phyloP scores from a whole-genome alignment of 257 asterid species.

The Nicotiana tabacum region DNA sequence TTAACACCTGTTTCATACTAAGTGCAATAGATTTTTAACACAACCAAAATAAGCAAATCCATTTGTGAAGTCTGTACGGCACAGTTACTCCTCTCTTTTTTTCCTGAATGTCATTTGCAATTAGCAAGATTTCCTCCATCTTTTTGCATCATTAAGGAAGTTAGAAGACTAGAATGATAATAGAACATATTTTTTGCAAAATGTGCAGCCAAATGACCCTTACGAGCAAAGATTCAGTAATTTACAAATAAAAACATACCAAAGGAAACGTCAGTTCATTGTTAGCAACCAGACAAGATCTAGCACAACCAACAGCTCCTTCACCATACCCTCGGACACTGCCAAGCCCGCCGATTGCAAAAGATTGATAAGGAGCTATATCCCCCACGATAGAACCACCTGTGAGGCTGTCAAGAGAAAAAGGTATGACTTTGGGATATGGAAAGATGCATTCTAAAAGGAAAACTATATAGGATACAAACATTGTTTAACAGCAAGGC shows the following conservation, averaged over 20 bases:
- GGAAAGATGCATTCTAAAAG: not conserved
- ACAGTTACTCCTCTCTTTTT: not conserved
- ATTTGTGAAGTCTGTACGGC: not conserved
- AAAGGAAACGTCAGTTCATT: slow-evolving; percentile 76
- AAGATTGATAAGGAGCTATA: slow-evolving; percentile 98
- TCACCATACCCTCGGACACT: slow-evolving; percentile 95
- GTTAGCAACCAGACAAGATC: slow-evolving; percentile 84
- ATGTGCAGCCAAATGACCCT: not conserved
- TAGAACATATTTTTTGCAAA: not conserved
- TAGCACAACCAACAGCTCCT: slow-evolving; percentile 92
- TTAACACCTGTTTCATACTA: not conserved
- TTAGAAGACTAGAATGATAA: not conserved
- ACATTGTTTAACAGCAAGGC: slow-evolving; percentile 1
- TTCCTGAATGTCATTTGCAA: not conserved
- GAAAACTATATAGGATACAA: not conserved
- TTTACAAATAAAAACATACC: slow-evolving; percentile 37
- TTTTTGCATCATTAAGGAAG: slow-evolving; percentile 2
- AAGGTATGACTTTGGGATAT: not conserved
- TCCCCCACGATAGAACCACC: slow-evolving; percentile 96
- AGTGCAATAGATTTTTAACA: not conserved
- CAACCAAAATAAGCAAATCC: not conserved
- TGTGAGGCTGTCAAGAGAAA: slow-evolving; percentile 53
- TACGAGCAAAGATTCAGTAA: not conserved
- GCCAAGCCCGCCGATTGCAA: slow-evolving; percentile 86
- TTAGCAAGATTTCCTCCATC: not conserved